A percentile compares a stretch with the other conserved stretches of the same genome.
Evolutionary conservation across 2,329 filamentous ascomycete species (phyloP).

Genomic region (Fusarium decemcellulare): DNA sequence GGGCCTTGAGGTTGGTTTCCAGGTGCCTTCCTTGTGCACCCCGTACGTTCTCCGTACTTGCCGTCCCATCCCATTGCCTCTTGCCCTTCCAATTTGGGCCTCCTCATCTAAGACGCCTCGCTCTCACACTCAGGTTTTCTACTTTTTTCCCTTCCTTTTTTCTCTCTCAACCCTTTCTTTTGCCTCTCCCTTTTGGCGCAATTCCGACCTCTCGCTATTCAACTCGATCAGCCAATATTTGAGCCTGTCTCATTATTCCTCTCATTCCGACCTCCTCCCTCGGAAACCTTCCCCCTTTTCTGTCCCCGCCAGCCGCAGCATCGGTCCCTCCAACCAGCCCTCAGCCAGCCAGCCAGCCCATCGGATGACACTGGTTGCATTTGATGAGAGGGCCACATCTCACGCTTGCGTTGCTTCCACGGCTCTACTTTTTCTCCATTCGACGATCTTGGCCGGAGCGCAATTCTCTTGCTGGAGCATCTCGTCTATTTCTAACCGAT

Average conservation of each 20-base stretch:
- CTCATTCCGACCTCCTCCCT: conserved; percentile 26
- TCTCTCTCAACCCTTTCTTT: not conserved
- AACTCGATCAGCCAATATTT: conserved; percentile 20
- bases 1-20: conserved; percentile 6
- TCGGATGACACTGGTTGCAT: conserved; percentile 30
- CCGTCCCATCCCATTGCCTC: conserved; percentile 23
- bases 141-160: not conserved
- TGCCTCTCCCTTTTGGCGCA: not conserved
- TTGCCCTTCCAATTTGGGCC: conserved; percentile 37
- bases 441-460: conserved; percentile 5
- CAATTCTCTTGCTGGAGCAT: not conserved
- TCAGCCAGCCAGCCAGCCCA: conserved; percentile 1
- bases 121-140: not conserved
- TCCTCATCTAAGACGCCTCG: conserved; percentile 31
- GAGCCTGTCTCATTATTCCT: conserved; percentile 13
- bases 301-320: conserved; percentile 28
- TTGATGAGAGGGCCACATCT: conserved; percentile 18
- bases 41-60: not conserved
- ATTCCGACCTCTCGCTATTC: not conserved
- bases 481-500: not conserved
- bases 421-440: conserved; percentile 9
- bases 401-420: conserved; percentile 1
- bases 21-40: conserved; percentile 4
- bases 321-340: conserved; percentile 11
- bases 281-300: conserved; percentile 34